Evolutionary conservation across 768 basidiomycete species (phyloP).

Genomic region (Nidularia pulvinata): DNA sequence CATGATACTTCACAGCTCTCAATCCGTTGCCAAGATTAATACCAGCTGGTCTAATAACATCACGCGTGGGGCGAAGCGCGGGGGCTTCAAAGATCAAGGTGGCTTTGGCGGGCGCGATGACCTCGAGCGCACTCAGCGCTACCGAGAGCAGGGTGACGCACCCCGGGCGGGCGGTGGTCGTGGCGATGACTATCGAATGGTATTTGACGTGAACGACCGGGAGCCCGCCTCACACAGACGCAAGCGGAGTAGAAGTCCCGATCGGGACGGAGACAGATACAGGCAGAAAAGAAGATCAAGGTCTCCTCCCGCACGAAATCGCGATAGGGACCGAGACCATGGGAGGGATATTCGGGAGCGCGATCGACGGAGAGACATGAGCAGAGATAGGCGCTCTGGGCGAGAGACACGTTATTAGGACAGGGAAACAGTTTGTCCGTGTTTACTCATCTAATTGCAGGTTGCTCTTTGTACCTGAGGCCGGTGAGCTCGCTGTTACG

Average conservation of each 20-base stretch:
- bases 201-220: constrained; percentile 72
- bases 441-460: no score
- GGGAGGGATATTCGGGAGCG: neutral
- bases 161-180: constrained; percentile 16
- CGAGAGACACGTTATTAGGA: neutral
- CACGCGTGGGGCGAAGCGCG: constrained; percentile 40
- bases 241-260: constrained; percentile 53
- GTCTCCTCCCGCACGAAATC: constrained; percentile 26
- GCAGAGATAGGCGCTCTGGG: constrained; percentile 17
- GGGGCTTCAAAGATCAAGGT: constrained; percentile 26
- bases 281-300: constrained; percentile 31
- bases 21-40: constrained; percentile 92
- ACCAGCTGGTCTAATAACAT: constrained; percentile 81
- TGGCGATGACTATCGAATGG: constrained; percentile 82
- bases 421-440: no score
- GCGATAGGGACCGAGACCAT: constrained; percentile 14
- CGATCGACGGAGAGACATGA: constrained; percentile 16
- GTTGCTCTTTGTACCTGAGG: no score
- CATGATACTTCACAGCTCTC: constrained; percentile 56
- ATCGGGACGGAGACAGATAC: constrained; percentile 29
- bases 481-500: no score
- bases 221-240: constrained; percentile 35
- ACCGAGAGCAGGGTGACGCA: constrained; percentile 40
- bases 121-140: constrained; percentile 70
- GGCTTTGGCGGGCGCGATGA: constrained; percentile 77